A percentile compares a stretch with the other conserved stretches of the same genome.
These are phyloP conservation scores for Cyclospora cayetanensis DNA, from an alignment of 169 alveolate species.

Conservation along the genomic window DNA sequence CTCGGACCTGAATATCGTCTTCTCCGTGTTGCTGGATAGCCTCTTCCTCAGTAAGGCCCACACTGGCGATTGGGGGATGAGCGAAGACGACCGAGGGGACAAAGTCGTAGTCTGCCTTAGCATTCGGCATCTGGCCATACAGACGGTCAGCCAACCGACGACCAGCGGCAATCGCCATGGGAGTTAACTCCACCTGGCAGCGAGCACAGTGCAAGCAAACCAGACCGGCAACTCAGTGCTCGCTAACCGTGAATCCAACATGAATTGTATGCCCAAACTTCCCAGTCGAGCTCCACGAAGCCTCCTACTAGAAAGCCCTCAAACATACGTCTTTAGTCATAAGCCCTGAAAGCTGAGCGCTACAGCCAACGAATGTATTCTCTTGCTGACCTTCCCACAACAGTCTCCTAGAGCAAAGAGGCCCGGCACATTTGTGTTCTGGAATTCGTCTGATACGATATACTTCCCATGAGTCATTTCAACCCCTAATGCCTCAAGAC, in stretches of 20 bases:
- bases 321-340: neutral
- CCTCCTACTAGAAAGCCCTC: conserved; percentile 79
- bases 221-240: conserved; percentile 79
- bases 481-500: conserved; percentile 9
- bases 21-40: conserved; percentile 88
- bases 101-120: conserved; percentile 81
- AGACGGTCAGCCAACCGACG: conserved; percentile 92
- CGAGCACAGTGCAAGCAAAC: conserved; percentile 84
- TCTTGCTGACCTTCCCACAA: conserved; percentile 61
- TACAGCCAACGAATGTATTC: too few relatives aligned
- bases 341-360: conserved; percentile 46
- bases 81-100: conserved; percentile 93
- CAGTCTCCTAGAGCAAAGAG: conserved; percentile 84
- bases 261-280: conserved; percentile 90
- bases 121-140: conserved; percentile 76
- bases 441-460: conserved; percentile 83
- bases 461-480: conserved; percentile 74
- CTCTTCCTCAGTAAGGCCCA: conserved; percentile 91
- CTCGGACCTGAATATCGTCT: conserved; percentile 84
- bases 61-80: conserved; percentile 89
- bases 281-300: conserved; percentile 86
- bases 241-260: conserved; percentile 85
- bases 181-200: conserved; percentile 92
- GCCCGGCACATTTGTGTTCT: conserved; percentile 79
- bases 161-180: conserved; percentile 96